Evolutionary conservation across 371 early-diverging fungal species (phyloP).

Genomic region (Mucor sp.): DNA sequence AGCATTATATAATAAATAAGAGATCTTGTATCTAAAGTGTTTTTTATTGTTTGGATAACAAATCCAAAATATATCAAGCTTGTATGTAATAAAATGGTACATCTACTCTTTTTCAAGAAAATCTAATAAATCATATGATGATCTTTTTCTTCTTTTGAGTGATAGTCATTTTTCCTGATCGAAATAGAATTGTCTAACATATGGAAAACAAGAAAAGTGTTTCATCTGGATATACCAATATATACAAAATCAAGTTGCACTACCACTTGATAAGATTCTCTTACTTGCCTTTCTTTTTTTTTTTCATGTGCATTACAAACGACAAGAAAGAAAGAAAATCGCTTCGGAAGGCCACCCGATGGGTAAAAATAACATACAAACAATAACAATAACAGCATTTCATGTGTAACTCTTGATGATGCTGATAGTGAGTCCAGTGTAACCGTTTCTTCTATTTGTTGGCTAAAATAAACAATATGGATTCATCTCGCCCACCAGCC

Average conservation of each 20-base stretch:
- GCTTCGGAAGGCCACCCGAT: conserved; percentile 5
- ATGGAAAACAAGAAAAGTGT: neutral
- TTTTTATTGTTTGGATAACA: neutral
- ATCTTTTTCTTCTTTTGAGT: neutral
- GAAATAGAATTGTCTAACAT: neutral
- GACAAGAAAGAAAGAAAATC: neutral
- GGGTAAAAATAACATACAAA: conserved; percentile 8
- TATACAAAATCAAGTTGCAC: neutral
- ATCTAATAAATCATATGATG: neutral
- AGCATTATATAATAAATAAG: neutral
- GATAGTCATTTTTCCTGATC: neutral
- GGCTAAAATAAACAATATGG: neutral
- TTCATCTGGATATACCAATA: neutral
- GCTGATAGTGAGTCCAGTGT: neutral
- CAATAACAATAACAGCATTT: conserved; percentile 11
- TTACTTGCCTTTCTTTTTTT: neutral
- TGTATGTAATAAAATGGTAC: neutral
- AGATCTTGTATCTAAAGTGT: neutral
- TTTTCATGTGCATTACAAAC: neutral
- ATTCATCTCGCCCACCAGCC: neutral
- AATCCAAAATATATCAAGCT: neutral
- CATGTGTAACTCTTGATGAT: neutral
- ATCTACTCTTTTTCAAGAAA: neutral
- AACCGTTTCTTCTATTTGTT: neutral
- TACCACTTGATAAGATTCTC: neutral